These are phyloP conservation scores for Eucalyptus melliodora DNA, from an alignment of 345 rosid species.

Conservation along the genomic window DNA sequence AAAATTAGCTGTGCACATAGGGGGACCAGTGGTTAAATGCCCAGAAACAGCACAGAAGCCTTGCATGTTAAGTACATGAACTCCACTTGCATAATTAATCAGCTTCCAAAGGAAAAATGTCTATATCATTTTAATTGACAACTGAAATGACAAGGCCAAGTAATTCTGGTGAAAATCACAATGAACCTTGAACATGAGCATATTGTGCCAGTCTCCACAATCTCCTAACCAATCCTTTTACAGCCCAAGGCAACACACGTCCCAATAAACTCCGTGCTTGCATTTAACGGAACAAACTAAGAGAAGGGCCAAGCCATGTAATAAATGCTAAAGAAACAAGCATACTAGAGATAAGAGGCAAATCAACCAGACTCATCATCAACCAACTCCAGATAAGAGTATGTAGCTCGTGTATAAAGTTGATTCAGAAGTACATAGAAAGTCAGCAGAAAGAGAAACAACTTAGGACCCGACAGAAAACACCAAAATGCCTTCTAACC, in stretches of 20 bases:
- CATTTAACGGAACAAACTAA: neutral
- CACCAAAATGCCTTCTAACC: neutral
- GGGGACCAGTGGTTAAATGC: neutral
- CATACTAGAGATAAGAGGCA: neutral
- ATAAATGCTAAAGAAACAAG: neutral
- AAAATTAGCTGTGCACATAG: neutral
- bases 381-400: neutral
- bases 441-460: neutral
- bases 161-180: neutral
- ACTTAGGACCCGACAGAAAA: neutral
- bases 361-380: neutral
- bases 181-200: neutral
- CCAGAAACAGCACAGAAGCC: neutral
- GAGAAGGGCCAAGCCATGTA: neutral
- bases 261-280: neutral
- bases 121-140: neutral
- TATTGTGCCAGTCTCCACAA: neutral
- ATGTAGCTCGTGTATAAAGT: neutral
- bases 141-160: neutral
- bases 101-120: neutral
- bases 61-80: neutral
- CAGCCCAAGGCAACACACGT: neutral
- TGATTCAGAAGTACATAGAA: neutral
- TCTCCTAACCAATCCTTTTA: neutral
- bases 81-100: neutral